Percentiles rank a stretch among this genome's conserved stretches.
Conservation (phyloP, 192 early-diverging fungal species). For the Dissophora globulifera region DNA sequence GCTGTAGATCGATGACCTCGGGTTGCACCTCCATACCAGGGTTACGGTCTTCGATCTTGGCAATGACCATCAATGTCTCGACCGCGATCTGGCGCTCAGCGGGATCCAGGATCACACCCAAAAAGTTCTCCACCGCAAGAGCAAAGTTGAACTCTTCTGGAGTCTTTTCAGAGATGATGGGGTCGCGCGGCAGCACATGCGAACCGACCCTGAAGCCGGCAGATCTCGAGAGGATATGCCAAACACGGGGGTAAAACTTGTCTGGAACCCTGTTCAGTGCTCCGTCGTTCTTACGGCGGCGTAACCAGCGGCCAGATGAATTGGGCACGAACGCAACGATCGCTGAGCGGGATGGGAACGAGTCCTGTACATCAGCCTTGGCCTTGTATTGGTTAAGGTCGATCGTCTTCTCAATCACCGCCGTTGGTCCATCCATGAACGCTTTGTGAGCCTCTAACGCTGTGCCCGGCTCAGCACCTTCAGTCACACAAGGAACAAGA, state of each 20-base stretch:
- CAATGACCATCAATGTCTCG: conserved; percentile 75
- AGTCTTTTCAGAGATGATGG: conserved; percentile 85
- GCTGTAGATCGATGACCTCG: conserved; percentile 66
- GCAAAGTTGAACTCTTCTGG: conserved; percentile 89
- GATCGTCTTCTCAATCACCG: conserved; percentile 61
- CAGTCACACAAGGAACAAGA: too few relatives aligned
- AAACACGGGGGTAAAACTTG: conserved; percentile 83
- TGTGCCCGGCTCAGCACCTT: conserved; percentile 51
- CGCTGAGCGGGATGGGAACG: conserved; percentile 42
- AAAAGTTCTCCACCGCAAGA: conserved; percentile 76
- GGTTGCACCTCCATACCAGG: conserved; percentile 62
- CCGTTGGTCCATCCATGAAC: conserved; percentile 67
- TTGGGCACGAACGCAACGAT: conserved; percentile 55
- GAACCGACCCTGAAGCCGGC: conserved; percentile 67
- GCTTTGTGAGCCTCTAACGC: conserved; percentile 67
- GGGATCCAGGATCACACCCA: conserved; percentile 78
- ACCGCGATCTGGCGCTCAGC: conserved; percentile 83
- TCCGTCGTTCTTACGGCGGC: conserved; percentile 85
- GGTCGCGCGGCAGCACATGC: conserved; percentile 72
- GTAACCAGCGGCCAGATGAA: conserved; percentile 72
- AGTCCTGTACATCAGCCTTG: conserved; percentile 22
- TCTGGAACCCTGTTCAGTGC: conserved; percentile 84
- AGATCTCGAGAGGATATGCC: conserved; percentile 72
- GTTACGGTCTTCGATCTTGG: conserved; percentile 70
- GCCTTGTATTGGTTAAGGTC: conserved; percentile 60